phyloP scores from a whole-genome alignment of 768 basidiomycete genomes.

The Boletellus ananiceps region DNA sequence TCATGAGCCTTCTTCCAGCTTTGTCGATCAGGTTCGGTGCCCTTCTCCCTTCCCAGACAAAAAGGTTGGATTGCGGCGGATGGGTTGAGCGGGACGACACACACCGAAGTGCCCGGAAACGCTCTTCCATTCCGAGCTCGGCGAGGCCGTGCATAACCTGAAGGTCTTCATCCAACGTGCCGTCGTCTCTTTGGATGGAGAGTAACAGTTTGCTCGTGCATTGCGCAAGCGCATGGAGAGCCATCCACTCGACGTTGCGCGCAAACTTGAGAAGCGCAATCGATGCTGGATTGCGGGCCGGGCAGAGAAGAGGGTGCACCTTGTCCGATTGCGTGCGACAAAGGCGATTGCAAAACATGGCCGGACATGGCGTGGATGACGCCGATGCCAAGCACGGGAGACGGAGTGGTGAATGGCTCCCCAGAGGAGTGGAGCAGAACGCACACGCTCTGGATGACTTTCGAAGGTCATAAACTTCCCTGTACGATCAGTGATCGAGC shows the following conservation, averaged over 20 bases:
- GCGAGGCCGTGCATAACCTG: slow-evolving; percentile 58
- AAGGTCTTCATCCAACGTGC: slow-evolving; percentile 41
- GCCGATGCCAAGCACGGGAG: slow-evolving; percentile 50
- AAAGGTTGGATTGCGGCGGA: background rate
- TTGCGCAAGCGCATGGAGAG: slow-evolving; percentile 64
- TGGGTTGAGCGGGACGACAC: background rate
- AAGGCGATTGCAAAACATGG: slow-evolving; percentile 75
- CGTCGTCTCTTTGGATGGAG: slow-evolving; percentile 44
- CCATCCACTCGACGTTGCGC: slow-evolving; percentile 61
- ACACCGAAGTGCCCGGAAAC: slow-evolving; percentile 36
- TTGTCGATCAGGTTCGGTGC: slow-evolving; percentile 53
- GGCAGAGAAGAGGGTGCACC: slow-evolving; percentile 69
- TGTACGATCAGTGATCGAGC: slow-evolving; percentile 27
- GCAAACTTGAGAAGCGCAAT: slow-evolving; percentile 57
- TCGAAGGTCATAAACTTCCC: slow-evolving; percentile 78
- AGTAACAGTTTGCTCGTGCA: slow-evolving; percentile 62
- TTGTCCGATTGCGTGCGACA: slow-evolving; percentile 63
- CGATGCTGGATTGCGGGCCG: slow-evolving; percentile 67
- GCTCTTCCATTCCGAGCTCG: slow-evolving; percentile 71
- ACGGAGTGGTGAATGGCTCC: slow-evolving; percentile 39
- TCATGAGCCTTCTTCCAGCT: slow-evolving; percentile 65
- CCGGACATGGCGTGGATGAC: slow-evolving; percentile 45
- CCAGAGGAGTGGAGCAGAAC: slow-evolving; percentile 67
- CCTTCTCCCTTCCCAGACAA: slow-evolving; percentile 26
- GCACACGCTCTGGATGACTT: slow-evolving; percentile 56